A percentile compares a stretch with the other conserved stretches of the same genome.
phyloP scores from a whole-genome alignment of 1,139 yeast genomes.

The Blastobotrys arbuscula region DNA sequence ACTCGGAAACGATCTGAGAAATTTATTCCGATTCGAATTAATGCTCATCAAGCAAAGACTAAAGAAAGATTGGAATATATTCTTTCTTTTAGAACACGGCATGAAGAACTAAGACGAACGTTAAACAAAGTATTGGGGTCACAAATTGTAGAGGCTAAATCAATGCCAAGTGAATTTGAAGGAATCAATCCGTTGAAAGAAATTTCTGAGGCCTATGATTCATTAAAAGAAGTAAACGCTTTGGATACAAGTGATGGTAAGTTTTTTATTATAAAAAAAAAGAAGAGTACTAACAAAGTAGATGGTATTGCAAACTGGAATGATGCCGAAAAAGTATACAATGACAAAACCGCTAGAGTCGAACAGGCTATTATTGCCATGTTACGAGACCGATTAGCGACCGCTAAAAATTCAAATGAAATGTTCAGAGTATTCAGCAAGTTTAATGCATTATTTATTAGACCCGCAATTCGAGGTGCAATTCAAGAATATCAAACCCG shows the following conservation, averaged over 20 bases:
- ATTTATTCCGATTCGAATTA: slow-evolving; percentile 59
- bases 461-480: slow-evolving; percentile 50
- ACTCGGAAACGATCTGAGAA: slow-evolving; percentile 70
- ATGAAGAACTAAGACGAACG: slow-evolving; percentile 45
- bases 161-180: slow-evolving; percentile 21
- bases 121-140: slow-evolving; percentile 34
- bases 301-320: slow-evolving; percentile 39
- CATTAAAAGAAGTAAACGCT: slow-evolving; percentile 36
- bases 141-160: slow-evolving; percentile 24
- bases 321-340: slow-evolving; percentile 39
- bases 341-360: slow-evolving; percentile 39
- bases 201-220: slow-evolving; percentile 40
- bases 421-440: slow-evolving; percentile 47
- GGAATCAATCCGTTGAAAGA: slow-evolving; percentile 35
- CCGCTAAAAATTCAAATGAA: slow-evolving; percentile 41
- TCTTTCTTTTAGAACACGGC: slow-evolving; percentile 46
- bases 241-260: slow-evolving; percentile 38
- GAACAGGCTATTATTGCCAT: slow-evolving; percentile 43
- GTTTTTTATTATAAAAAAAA: slow-evolving; percentile 5
- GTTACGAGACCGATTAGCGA: slow-evolving; percentile 38
- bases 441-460: slow-evolving; percentile 43
- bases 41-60: slow-evolving; percentile 43
- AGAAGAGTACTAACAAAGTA: slow-evolving; percentile 13
- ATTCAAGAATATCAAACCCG: slow-evolving; percentile 52
- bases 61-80: slow-evolving; percentile 46